phyloP scores from a whole-genome alignment of 352 stramenopile species.

The Pythium phragmitis region DNA sequence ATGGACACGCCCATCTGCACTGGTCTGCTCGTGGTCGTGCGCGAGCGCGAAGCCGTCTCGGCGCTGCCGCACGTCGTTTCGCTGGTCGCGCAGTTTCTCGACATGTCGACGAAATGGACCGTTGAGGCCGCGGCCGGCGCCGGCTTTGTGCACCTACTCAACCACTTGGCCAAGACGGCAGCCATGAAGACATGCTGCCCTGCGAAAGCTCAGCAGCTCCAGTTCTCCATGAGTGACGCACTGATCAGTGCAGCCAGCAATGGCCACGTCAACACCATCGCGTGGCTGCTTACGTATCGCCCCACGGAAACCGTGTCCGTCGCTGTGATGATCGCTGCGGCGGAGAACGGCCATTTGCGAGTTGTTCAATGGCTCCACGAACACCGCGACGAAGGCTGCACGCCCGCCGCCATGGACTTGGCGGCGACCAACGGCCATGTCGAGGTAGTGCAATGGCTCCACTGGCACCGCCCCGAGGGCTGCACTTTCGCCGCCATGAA shows the following conservation, averaged over 20 bases:
- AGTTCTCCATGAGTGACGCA: conserved; percentile 35
- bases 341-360: conserved; percentile 33
- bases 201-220: conserved; percentile 11
- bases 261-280: conserved; percentile 16
- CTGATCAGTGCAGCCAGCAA: conserved; percentile 13
- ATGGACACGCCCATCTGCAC: not conserved
- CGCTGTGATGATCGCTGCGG: conserved; percentile 33
- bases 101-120: conserved; percentile 40
- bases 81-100: conserved; percentile 35
- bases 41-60: conserved; percentile 24
- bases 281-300: conserved; percentile 21
- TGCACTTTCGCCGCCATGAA: conserved; percentile 43
- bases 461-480: conserved; percentile 35
- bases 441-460: conserved; percentile 40
- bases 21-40: conserved; percentile 1
- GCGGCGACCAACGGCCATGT: conserved; percentile 42
- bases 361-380: conserved; percentile 37
- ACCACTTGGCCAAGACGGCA: conserved; percentile 31
- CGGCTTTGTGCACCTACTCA: conserved; percentile 43
- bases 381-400: conserved; percentile 31
- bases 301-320: not conserved
- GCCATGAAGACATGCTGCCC: conserved; percentile 1
- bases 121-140: conserved; percentile 36
- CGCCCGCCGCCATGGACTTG: conserved; percentile 35
- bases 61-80: conserved; percentile 38